Conservation (phyloP, 2,329 filamentous ascomycete species). For the Paraphaeosphaeria minitans region DNA sequence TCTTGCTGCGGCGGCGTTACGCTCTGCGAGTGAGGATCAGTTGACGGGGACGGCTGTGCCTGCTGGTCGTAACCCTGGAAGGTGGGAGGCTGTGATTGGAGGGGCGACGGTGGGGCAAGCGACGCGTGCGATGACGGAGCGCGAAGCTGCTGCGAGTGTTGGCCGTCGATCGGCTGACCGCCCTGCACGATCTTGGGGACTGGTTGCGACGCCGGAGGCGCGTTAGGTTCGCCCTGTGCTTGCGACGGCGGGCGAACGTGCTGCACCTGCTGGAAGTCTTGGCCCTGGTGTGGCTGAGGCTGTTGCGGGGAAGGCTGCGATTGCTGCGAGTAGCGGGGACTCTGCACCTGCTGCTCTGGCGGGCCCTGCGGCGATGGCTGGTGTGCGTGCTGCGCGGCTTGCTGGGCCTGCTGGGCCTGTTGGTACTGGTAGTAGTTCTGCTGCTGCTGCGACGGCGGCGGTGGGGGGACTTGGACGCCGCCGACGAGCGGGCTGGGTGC, state of each 20-base stretch:
- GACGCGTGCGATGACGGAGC: conserved; percentile 43
- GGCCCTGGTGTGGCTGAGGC: conserved; percentile 36
- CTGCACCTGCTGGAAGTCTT: conserved; percentile 38
- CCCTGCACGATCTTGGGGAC: conserved; percentile 39
- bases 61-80: conserved; percentile 45
- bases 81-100: conserved; percentile 38
- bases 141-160: conserved; percentile 38
- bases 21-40: conserved; percentile 34
- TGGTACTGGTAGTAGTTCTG: conserved; percentile 42
- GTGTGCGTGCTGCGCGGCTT: conserved; percentile 27
- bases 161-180: conserved; percentile 32
- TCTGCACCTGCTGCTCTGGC: conserved; percentile 33
- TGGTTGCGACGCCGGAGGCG: conserved; percentile 37
- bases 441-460: conserved; percentile 30
- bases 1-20: conserved; percentile 39
- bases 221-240: conserved; percentile 40
- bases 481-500: conserved; percentile 35
- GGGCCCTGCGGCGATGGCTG: conserved; percentile 34
- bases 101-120: conserved; percentile 42
- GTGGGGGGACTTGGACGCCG: conserved; percentile 38
- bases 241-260: conserved; percentile 35
- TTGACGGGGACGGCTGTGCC: conserved; percentile 28
- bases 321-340: conserved; percentile 34
- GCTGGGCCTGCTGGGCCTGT: too few species aligned
- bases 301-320: conserved; percentile 29